Conservation (phyloP, 352 stramenopile species). For the Phytophthora cactorum region DNA sequence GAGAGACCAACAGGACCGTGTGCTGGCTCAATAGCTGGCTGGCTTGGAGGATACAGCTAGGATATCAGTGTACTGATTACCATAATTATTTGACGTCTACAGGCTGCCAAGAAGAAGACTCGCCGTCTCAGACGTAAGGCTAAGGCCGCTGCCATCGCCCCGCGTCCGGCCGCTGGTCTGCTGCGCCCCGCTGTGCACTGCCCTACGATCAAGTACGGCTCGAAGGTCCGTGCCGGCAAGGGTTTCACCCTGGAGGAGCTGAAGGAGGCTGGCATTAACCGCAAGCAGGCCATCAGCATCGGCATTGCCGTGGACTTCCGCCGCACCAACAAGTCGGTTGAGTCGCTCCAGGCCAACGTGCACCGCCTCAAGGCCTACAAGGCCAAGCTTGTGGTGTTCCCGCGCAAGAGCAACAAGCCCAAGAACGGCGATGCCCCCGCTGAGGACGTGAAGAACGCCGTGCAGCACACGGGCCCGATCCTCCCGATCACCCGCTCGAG, state of each 20-base stretch:
- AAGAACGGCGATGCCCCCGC: conserved; percentile 94
- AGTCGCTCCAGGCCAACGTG: conserved; percentile 97
- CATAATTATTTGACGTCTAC: conserved; percentile 54
- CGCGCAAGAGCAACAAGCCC: conserved; percentile 96
- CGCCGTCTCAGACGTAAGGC: conserved; percentile 94
- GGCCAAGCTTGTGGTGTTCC: conserved; percentile 98
- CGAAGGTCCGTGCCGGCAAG: conserved; percentile 97
- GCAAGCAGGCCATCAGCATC: conserved; percentile 96
- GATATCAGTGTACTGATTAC: conserved; percentile 19
- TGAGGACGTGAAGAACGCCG: conserved; percentile 92
- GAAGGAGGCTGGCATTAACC: conserved; percentile 97
- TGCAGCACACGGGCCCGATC: conserved; percentile 88
- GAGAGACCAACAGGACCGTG: conserved; percentile 3
- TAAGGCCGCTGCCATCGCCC: conserved; percentile 98
- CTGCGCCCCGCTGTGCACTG: conserved; percentile 98
- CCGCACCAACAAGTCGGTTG: conserved; percentile 97
- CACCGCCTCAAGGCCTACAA: conserved; percentile 99
- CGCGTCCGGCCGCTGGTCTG: conserved; percentile 95
- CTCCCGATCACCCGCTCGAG: conserved; percentile 82
- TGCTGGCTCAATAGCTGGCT: conserved; percentile 7
- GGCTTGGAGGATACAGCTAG: conserved; percentile 3
- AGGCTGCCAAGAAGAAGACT: conserved; percentile 99
- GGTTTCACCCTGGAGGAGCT: conserved; percentile 99
- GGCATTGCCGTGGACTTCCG: conserved; percentile 99
- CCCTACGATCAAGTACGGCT: conserved; percentile 98